Evolutionary conservation across 176 grass and related monocot genomes (phyloP), one percentile per base, ranked within the genome.

Genomic region (Phragmites australis): DNA sequence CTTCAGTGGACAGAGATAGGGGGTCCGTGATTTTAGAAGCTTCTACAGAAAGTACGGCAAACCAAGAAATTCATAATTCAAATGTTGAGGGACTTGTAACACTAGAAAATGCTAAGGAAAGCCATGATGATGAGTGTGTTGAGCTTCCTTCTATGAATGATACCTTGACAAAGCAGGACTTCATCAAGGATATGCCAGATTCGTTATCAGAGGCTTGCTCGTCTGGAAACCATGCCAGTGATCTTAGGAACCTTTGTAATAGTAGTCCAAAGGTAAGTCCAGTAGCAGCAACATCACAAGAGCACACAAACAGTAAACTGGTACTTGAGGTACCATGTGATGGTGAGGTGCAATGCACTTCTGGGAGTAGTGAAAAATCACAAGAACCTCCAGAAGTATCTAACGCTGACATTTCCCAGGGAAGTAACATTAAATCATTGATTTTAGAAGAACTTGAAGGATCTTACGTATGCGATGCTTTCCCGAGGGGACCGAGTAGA

Each of bases 371-470:
- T 87, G 69, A 82, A 48, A 62, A 75, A 73, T 47, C 58, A 25
- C 12, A 71, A 48, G 86, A 91, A 70, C n/a, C 47, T n/a, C 60
- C 80, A 79, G 77, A 76, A 72, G 67, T 79, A 27, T 41, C 51
- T 72, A 72, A 77, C 72, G 37, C 66, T 56, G 32, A 55, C 53
- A 75, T 39, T 69, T 57, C 40, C 44, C 52, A 58, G 34, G 48
- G 47, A 84, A 79, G 64, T 76, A 70, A 76, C 68, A 54, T 75
- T 59, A 88, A 83, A 48, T 78, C 84, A 65, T 75, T 75, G 48
- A 89, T 89, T 65, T 53, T 79, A 69, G 83, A 87, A 74, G 80
- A 76, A 81, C 42, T 88, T 46, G 29, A 77, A 84, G 83, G 76
- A 66, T 52, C 76, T 77, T 73, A 51, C 76, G 53, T 52, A 75